These are phyloP conservation scores for Teunomyces cretensis DNA, from an alignment of 805 yeast genomes.

Conservation along the genomic window DNA sequence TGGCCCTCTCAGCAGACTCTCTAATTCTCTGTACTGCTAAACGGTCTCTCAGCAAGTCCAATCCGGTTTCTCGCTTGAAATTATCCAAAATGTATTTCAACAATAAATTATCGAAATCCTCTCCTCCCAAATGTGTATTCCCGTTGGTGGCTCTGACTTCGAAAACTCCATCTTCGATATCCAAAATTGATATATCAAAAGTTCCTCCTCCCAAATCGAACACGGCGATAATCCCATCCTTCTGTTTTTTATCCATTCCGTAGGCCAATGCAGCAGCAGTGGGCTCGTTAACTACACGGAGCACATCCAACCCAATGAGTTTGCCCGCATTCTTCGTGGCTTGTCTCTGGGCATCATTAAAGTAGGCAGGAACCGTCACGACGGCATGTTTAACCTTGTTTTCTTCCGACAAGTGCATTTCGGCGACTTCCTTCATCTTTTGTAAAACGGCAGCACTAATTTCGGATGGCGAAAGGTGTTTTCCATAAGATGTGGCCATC, in stretches of 20 bases:
- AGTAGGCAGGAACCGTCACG: conserved; percentile 82
- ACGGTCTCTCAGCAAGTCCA: conserved; percentile 51
- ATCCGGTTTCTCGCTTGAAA: conserved; percentile 51
- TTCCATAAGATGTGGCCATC: conserved; percentile 46
- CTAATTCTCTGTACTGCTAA: conserved; percentile 71
- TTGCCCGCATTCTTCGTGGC: conserved; percentile 81
- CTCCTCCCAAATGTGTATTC: conserved; percentile 84
- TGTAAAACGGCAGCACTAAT: conserved; percentile 64
- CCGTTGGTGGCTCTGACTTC: conserved; percentile 84
- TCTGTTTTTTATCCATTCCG: conserved; percentile 58
- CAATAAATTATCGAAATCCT: conserved; percentile 74
- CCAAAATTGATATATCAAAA: conserved; percentile 75
- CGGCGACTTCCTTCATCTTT: conserved; percentile 68
- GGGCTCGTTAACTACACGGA: conserved; percentile 80
- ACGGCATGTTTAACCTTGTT: conserved; percentile 62
- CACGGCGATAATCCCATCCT: conserved; percentile 55
- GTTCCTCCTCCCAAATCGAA: conserved; percentile 88
- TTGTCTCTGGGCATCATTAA: conserved; percentile 78
- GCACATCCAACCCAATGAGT: conserved; percentile 70
- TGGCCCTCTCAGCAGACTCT: conserved; percentile 76
- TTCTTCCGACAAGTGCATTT: conserved; percentile 35
- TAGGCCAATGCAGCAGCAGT: conserved; percentile 86
- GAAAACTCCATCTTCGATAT: conserved; percentile 77
- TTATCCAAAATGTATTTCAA: conserved; percentile 55
- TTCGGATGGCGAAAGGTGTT: conserved; percentile 62